A percentile compares a stretch with the other conserved stretches of the same genome.
Conservation (phyloP, 2,329 filamentous ascomycete species). For the Sporothrix dimorphospora region DNA sequence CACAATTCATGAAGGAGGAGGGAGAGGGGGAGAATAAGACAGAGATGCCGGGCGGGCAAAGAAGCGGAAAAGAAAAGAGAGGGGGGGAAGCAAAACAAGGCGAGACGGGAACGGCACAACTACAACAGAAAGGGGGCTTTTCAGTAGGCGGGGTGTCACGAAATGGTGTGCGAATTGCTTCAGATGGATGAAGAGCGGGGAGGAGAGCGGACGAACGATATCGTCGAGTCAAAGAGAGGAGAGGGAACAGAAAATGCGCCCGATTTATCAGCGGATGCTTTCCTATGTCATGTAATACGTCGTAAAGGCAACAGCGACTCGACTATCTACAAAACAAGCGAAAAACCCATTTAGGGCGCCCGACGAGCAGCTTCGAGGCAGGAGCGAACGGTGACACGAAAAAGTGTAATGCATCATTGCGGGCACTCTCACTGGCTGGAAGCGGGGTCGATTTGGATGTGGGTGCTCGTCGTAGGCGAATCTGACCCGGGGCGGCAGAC, state of each 20-base stretch:
- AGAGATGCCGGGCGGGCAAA: slow-evolving; percentile 22
- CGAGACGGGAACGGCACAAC: slow-evolving; percentile 13
- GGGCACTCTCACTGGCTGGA: slow-evolving; percentile 26
- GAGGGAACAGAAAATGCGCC: not conserved
- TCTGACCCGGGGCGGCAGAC: not conserved
- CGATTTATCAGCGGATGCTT: slow-evolving; percentile 22
- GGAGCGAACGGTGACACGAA: slow-evolving; percentile 20
- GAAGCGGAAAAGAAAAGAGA: slow-evolving; percentile 18
- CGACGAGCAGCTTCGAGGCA: not conserved
- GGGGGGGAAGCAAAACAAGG: not conserved
- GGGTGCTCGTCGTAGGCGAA: not conserved
- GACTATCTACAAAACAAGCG: not conserved
- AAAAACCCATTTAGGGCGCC: slow-evolving; percentile 6
- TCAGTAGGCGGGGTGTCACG: slow-evolving; percentile 1
- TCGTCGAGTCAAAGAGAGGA: not conserved
- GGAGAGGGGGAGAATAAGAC: slow-evolving; percentile 15
- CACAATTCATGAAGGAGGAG: slow-evolving; percentile 29
- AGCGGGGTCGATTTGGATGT: slow-evolving; percentile 1
- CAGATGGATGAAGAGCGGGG: not conserved
- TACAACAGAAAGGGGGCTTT: not conserved
- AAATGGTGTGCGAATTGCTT: slow-evolving; percentile 21
- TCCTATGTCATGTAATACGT: slow-evolving; percentile 15
- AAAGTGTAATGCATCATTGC: slow-evolving; percentile 25
- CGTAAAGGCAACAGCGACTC: slow-evolving; percentile 1
- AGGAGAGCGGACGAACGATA: not conserved